Evolutionary conservation across 768 basidiomycete genomes (phyloP), one percentile per base, ranked within the genome.

Genomic region (Trametes villosa): DNA sequence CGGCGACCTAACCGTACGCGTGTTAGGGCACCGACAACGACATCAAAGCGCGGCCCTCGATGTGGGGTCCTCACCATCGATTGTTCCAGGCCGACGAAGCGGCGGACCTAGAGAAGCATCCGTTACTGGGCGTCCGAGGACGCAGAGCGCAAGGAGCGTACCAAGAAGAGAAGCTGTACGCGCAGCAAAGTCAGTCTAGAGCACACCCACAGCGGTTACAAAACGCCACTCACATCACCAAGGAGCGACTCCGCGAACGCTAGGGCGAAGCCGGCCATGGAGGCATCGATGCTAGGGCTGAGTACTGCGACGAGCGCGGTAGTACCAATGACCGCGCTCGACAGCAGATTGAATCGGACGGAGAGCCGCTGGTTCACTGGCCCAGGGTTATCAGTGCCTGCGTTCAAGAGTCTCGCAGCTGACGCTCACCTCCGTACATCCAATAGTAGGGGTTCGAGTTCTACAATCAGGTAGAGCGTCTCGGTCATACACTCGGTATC

Each of bases 51-150:
- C n/a, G n/a, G n/a, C n/a, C n/a, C n/a, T n/a, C n/a, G n/a, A n/a
- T n/a, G n/a, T n/a, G 30, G 29, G 9, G 44, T 36, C 62, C 76
- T 60, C 59, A 92, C 94, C 93, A 97, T 94, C 13, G 90, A 90
- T 73, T 97, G 94, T 70, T 97, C 94, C 20, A 96, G 77, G n/a
- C 90, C 86, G 30, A 96, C 93, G 63, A 93, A 94, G 45, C 92
- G 83, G 51, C 91, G 83, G 48, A 93, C 86, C 79, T 56, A 33
- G 26, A 17, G 33, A 60, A 22, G 56, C 18, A 33, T 26, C 61
- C 58, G 57, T 24, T 53, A 53, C 29, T 49, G 20, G 40, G 54
- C 38, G 41, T 49, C 36, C 47, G 30, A n/a, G n/a, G 20, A 52
- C 24, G 45, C 45, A 13, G 27, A 29, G 6, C 20, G 26, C 17